Conservation (phyloP, 2,329 filamentous ascomycete species). For the Monosporascus sp. region DNA sequence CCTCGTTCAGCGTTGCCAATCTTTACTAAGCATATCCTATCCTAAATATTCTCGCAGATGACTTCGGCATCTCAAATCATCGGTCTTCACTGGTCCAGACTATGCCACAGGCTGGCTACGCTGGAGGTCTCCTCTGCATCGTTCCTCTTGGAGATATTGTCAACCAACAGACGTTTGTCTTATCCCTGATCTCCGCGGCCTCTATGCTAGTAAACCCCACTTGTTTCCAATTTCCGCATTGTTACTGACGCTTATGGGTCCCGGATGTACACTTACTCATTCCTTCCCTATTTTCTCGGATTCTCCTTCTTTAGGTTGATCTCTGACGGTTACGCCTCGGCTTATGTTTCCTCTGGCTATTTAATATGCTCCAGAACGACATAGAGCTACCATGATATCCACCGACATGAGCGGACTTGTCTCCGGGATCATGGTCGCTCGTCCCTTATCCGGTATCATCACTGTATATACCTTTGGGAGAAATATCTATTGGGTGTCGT, state of each 20-base stretch:
- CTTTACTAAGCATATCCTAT: constrained; percentile 80
- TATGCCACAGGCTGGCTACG: constrained; percentile 75
- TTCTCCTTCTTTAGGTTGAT: constrained; percentile 67
- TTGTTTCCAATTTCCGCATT: neutral
- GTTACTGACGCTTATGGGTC: constrained; percentile 35
- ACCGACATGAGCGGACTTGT: constrained; percentile 72
- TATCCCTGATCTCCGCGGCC: constrained; percentile 62
- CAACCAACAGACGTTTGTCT: constrained; percentile 62
- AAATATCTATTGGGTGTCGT: constrained; percentile 71
- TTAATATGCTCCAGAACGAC: constrained; percentile 65
- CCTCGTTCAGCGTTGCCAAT: constrained; percentile 70
- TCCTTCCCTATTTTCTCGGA: constrained; percentile 56
- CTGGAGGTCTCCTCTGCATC: constrained; percentile 65
- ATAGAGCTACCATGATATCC: constrained; percentile 64
- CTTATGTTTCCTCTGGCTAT: constrained; percentile 77
- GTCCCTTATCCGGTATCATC: constrained; percentile 69
- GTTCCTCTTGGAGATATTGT: constrained; percentile 72
- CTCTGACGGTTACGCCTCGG: constrained; percentile 76
- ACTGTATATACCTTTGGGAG: constrained; percentile 72
- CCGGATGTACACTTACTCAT: constrained; percentile 65
- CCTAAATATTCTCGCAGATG: constrained; percentile 65
- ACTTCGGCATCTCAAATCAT: constrained; percentile 68
- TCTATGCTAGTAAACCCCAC: constrained; percentile 53
- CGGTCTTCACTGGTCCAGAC: constrained; percentile 64
- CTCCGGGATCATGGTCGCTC: constrained; percentile 70